A percentile compares a stretch with the other conserved stretches of the same genome.
Evolutionary conservation across 139 green algal species (phyloP).

Genomic region (Edaphochlamys debaryana): DNA sequence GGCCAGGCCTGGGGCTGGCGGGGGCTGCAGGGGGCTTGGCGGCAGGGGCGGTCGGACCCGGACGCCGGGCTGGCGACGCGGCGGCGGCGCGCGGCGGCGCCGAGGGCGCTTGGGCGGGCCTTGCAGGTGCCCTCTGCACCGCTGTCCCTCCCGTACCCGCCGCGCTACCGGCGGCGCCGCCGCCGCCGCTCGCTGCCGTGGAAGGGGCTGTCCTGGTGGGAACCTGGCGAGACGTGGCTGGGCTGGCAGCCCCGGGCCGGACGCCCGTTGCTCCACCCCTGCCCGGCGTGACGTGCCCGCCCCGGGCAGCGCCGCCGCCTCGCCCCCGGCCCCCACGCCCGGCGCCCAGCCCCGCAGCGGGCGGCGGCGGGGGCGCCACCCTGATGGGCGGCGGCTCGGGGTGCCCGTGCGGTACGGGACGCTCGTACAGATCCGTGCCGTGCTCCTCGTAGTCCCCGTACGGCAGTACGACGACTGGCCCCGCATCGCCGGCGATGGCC

Average conservation of each 20-base stretch:
- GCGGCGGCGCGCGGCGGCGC: no score
- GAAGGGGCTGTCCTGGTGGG: not conserved
- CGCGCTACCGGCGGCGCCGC: no score
- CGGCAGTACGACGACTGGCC: not conserved
- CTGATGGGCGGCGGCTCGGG: constrained; percentile 12
- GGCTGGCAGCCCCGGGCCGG: not conserved
- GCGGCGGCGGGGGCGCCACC: not conserved
- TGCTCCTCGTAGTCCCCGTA: constrained; percentile 15
- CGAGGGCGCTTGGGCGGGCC: no score
- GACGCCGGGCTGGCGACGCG: no score
- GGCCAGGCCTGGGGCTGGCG: no score
- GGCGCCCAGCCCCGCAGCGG: not conserved
- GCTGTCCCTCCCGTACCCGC: no score
- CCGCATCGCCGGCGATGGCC: not conserved
- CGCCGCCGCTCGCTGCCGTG: not conserved
- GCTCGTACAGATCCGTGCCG: not conserved
- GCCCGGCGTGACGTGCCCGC: no score
- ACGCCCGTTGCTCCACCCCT: no score
- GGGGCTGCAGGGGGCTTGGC: no score
- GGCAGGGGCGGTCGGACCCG: no score
- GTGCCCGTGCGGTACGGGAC: constrained; percentile 18
- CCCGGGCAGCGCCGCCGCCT: not conserved
- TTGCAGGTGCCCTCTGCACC: no score
- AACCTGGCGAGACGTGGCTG: no score
- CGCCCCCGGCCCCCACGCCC: not conserved